Base-by-base conservation (phyloP, 1,284 basidiomycete genomes). In the Sporisorium scitamineum region DNA sequence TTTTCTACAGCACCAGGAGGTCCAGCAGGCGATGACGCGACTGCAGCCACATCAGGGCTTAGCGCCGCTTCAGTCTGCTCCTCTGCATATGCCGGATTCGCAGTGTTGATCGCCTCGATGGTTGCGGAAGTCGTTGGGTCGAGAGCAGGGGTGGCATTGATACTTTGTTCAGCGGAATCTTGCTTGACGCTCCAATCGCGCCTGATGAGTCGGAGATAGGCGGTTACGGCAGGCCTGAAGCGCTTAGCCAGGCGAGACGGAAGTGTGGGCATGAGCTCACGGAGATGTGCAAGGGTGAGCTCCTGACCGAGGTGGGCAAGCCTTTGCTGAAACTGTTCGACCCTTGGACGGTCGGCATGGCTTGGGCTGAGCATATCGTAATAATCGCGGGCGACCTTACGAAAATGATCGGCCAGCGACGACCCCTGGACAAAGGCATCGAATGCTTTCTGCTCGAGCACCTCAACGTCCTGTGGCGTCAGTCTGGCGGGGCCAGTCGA, bases 381-480 rank as follows among this genome's bases (percentile, higher is more conserved):
- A 39, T 54, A 69, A 20, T 41, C 42, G 8, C 31, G 66, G 5
- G 50, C 44, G 11, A 62, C 42, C 3, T 34, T 29, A 37, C 31
- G 6, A 22, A 69, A 26, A 26, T 62, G 56, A n/a, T 59, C 51
- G 10, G 52, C 51, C 4, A 69, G 39, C 31, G 66, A 54, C 0
- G 27, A 10, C 2, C 66, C 60, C 2, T 44, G 34, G 11, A 41
- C 16, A 26, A 58, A 62, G 0, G 42, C 51, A 11, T 45, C 32
- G 22, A 24, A 32, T 10, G 60, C 55, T 16, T 3, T 29, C 16
- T 39, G 20, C 0, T 29, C 48, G 26, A 58, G 29, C 14, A 32
- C 16, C 22, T 58, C 52, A 24, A 27, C 9, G 10, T 62, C 51
- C 31, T 54, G 22, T 7, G 54, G 50, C 1, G 37, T 58, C 27